Evolutionary conservation across 805 yeast species (phyloP).

Genomic region (Tanozyma kutaoensis): DNA sequence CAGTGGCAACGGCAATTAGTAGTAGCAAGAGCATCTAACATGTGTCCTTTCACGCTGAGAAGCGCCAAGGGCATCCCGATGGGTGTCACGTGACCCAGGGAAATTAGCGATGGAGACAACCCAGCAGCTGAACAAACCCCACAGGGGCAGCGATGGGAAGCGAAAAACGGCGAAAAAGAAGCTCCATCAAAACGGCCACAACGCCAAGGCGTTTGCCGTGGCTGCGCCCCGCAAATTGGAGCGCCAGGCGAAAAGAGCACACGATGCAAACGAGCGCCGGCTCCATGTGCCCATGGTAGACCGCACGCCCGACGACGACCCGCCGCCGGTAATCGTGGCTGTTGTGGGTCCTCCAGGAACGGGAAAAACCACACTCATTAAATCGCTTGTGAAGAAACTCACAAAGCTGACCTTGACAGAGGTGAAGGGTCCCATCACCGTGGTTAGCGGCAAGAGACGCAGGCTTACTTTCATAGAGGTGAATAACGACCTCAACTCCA

Average conservation of each 20-base stretch:
- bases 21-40: too few species aligned
- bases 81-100: too few species aligned
- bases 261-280: constrained; percentile 71
- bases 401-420: constrained; percentile 80
- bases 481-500: constrained; percentile 81
- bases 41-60: too few species aligned
- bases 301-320: constrained; percentile 93
- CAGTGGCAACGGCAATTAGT: too few species aligned
- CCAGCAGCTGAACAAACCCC: constrained; percentile 73
- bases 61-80: too few species aligned
- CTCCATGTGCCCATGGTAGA: constrained; percentile 97
- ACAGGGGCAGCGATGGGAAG: constrained; percentile 40
- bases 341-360: constrained; percentile 99
- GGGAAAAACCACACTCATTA: constrained; percentile 87
- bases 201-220: constrained; percentile 31
- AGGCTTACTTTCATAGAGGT: constrained; percentile 90
- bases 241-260: constrained; percentile 69
- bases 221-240: constrained; percentile 71
- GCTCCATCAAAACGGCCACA: constrained; percentile 69
- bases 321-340: constrained; percentile 93
- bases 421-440: constrained; percentile 91
- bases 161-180: constrained; percentile 66
- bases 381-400: constrained; percentile 75
- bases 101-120: too few species aligned
- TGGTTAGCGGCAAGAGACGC: constrained; percentile 89